Conservation (phyloP, 2,329 filamentous ascomycete species). For the Claviceps maximensis region DNA sequence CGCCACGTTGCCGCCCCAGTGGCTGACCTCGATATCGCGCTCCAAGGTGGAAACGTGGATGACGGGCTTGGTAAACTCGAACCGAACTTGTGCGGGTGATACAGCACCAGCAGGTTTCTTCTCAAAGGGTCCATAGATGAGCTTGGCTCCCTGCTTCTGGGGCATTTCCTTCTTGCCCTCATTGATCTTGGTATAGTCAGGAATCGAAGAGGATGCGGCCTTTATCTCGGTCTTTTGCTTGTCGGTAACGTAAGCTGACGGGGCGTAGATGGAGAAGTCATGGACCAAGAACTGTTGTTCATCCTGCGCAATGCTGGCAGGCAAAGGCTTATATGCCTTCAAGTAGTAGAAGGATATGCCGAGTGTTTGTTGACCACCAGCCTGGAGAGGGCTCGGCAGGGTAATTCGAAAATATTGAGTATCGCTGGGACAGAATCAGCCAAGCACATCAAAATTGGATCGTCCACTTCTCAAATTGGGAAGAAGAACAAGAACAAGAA, state of each 20-base stretch:
- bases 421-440: constrained; percentile 33
- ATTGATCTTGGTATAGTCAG: constrained; percentile 67
- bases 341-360: constrained; percentile 77
- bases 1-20: constrained; percentile 95
- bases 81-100: constrained; percentile 66
- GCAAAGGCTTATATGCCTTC: constrained; percentile 66
- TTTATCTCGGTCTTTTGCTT: constrained; percentile 99
- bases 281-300: constrained; percentile 80
- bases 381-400: constrained; percentile 60
- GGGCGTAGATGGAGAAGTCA: constrained; percentile 72
- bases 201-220: constrained; percentile 62
- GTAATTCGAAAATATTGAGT: constrained; percentile 75
- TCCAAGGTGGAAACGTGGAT: constrained; percentile 68
- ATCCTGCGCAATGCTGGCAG: constrained; percentile 67
- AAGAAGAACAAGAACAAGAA: neutral
- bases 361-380: constrained; percentile 70
- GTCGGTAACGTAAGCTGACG: constrained; percentile 68
- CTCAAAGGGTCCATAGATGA: constrained; percentile 82
- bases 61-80: constrained; percentile 90
- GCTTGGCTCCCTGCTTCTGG: constrained; percentile 69
- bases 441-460: neutral
- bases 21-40: constrained; percentile 86
- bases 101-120: constrained; percentile 65
- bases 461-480: neutral
- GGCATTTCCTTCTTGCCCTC: constrained; percentile 54